phyloP scores from a whole-genome alignment of 768 basidiomycete genomes.

The Lyophyllum atratum region DNA sequence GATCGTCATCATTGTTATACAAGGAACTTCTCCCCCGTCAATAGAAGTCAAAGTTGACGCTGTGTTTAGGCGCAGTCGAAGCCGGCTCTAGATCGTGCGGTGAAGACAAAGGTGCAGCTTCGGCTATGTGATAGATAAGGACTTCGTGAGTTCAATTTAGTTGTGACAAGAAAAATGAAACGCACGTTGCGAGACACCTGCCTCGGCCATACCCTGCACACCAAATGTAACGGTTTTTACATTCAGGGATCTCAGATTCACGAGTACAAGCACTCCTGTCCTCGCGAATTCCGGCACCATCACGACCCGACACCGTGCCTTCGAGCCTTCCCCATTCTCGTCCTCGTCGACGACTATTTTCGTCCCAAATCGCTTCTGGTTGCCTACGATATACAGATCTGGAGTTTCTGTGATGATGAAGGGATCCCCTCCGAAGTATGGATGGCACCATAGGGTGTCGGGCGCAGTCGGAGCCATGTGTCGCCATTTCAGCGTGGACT shows the following conservation, averaged over 20 bases:
- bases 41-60: constrained; percentile 8
- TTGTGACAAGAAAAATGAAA: not conserved
- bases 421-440: constrained; percentile 84
- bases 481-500: constrained; percentile 85
- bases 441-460: constrained; percentile 98
- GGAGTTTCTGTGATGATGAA: constrained; percentile 88
- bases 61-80: constrained; percentile 14
- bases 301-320: constrained; percentile 63
- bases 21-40: too few relatives aligned
- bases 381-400: constrained; percentile 90
- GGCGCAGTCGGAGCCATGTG: constrained; percentile 99
- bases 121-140: constrained; percentile 2
- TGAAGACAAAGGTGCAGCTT: not conserved
- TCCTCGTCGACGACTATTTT: constrained; percentile 52
- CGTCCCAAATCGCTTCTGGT: constrained; percentile 83
- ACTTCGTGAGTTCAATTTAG: not conserved
- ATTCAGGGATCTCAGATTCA: constrained; percentile 78
- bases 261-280: constrained; percentile 75
- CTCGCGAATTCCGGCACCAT: constrained; percentile 80
- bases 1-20: too few relatives aligned
- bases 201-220: constrained; percentile 46
- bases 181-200: constrained; percentile 21
- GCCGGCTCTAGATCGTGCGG: constrained; percentile 7
- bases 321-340: constrained; percentile 31
- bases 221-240: constrained; percentile 64